phyloP scores from a whole-genome alignment of 257 asterid species.

The Solanum sitiens region DNA sequence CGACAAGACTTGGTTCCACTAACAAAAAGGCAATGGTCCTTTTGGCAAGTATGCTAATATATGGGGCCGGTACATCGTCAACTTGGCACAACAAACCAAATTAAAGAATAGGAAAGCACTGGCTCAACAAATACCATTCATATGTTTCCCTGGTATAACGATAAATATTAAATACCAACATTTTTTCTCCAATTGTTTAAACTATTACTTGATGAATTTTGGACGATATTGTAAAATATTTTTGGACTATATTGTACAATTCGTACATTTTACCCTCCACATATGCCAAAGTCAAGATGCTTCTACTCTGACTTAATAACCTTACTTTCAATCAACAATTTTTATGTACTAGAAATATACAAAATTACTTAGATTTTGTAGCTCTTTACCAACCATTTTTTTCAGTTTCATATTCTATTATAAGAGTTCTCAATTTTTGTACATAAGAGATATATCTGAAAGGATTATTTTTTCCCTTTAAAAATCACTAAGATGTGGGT shows the following conservation, averaged over 20 bases:
- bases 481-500: no score
- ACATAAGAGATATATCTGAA: no score
- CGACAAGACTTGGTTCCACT: neutral
- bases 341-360: neutral
- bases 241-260: neutral
- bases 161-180: neutral
- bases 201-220: neutral
- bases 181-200: neutral
- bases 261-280: neutral
- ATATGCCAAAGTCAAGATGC: neutral
- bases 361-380: neutral
- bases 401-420: no score
- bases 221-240: neutral
- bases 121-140: slow-evolving; percentile 4
- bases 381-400: no score
- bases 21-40: neutral
- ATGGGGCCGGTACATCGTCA: neutral
- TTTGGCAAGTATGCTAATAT: neutral
- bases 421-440: no score
- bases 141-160: neutral
- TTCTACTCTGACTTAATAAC: neutral
- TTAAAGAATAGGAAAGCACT: slow-evolving; percentile 1
- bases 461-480: no score
- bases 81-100: neutral
- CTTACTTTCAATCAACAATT: neutral